A percentile compares a stretch with the other conserved stretches of the same genome.
Evolutionary conservation across 805 yeast genomes (phyloP).

Genomic region (Candida glaebosa): DNA sequence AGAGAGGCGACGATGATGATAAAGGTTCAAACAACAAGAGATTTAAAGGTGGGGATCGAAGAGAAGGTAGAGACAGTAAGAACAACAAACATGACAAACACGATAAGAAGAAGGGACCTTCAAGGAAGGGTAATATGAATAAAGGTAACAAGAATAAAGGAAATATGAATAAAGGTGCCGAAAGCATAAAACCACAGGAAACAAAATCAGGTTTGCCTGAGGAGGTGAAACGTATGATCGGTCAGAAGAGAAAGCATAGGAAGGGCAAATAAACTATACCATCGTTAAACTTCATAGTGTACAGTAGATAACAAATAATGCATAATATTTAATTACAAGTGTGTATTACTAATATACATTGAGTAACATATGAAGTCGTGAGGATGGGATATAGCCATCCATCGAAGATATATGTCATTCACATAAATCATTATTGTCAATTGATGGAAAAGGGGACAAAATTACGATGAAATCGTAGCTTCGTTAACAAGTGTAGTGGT

Average conservation of each 20-base stretch:
- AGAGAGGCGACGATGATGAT: conserved; percentile 19
- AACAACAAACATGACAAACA: conserved; percentile 16
- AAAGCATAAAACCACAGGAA: conserved; percentile 13
- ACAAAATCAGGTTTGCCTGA: conserved; percentile 42
- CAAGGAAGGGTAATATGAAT: conserved; percentile 44
- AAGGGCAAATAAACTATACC: conserved; percentile 34
- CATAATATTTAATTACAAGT: background rate
- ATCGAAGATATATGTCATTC: background rate
- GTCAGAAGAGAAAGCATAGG: conserved; percentile 65
- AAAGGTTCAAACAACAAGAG: conserved; percentile 15
- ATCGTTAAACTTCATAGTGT: background rate
- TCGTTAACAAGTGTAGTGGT: too few relatives aligned
- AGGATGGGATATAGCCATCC: background rate
- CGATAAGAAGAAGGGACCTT: conserved; percentile 21
- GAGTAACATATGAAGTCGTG: background rate
- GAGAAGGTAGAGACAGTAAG: conserved; percentile 12
- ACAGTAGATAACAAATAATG: conserved; percentile 4
- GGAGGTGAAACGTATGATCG: conserved; percentile 61
- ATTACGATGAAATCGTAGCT: background rate
- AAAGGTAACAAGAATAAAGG: conserved; percentile 26
- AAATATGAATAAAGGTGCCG: conserved; percentile 13
- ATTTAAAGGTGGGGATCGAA: conserved; percentile 15
- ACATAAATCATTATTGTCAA: conserved; percentile 1
- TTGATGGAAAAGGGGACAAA: background rate
- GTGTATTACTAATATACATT: conserved; percentile 3